A percentile compares a stretch with the other conserved stretches of the same genome.
Evolutionary conservation across 345 rosid genomes (phyloP).

Genomic region (Anastatica hierochuntica): DNA sequence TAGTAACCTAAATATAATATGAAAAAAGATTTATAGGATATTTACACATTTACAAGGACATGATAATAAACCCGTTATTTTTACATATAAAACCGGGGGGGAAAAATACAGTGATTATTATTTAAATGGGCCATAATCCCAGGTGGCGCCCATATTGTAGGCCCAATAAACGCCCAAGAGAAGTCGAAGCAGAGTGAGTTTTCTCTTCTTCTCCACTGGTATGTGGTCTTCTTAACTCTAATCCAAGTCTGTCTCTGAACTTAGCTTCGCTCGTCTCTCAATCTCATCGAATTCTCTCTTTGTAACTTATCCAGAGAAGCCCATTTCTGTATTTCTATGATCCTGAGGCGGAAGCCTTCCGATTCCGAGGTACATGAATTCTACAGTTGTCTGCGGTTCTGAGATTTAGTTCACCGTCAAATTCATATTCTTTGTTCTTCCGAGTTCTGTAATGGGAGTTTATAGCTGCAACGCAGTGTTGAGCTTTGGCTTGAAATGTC

Average conservation of each 20-base stretch:
- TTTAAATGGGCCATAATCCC: not conserved
- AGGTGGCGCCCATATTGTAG: not conserved
- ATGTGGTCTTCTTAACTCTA: no score
- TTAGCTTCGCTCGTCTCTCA: not conserved
- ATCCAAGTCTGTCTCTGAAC: not conserved
- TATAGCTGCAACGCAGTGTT: constrained; percentile 18
- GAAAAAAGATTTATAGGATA: no score
- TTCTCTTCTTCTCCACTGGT: no score
- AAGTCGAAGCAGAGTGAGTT: no score
- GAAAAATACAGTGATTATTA: no score
- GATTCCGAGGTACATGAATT: not conserved
- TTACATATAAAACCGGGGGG: no score
- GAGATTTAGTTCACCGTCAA: not conserved
- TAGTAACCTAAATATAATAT: no score
- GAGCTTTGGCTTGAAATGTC: constrained; percentile 12
- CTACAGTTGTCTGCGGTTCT: not conserved
- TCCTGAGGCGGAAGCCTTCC: no score
- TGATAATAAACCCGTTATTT: no score
- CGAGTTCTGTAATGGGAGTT: constrained; percentile 20
- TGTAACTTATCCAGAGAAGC: no score
- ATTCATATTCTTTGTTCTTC: not conserved
- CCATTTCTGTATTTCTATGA: no score
- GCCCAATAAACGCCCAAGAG: not conserved
- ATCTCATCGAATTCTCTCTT: not conserved
- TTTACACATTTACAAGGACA: no score